phyloP scores from a whole-genome alignment of 2,329 filamentous ascomycete species.

The Alternaria sp. region DNA sequence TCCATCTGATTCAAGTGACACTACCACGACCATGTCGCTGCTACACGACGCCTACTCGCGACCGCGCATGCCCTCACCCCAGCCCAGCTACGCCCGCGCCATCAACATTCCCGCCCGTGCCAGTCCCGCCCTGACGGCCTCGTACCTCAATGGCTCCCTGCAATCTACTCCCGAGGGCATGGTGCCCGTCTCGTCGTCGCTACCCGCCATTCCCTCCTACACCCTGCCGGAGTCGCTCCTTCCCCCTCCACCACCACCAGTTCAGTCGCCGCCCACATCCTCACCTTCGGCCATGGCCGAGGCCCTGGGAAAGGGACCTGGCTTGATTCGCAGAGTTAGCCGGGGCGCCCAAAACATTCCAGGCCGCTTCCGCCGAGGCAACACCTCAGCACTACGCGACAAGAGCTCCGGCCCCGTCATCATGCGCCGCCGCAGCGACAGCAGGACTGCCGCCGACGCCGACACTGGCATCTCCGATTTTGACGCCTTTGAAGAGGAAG shows the following conservation, averaged over 20 bases:
- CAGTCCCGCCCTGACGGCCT: slow-evolving; percentile 52
- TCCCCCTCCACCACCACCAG: slow-evolving; percentile 54
- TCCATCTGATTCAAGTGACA: slow-evolving; percentile 9
- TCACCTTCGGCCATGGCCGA: slow-evolving; percentile 69
- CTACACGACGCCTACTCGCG: slow-evolving; percentile 41
- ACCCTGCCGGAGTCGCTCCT: slow-evolving; percentile 79
- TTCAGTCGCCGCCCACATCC: slow-evolving; percentile 48
- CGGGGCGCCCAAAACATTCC: slow-evolving; percentile 77
- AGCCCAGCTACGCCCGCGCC: slow-evolving; percentile 43
- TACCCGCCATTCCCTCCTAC: slow-evolving; percentile 60
- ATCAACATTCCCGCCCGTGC: slow-evolving; percentile 51
- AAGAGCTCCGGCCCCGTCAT: slow-evolving; percentile 90
- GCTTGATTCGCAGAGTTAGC: slow-evolving; percentile 84
- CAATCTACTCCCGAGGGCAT: slow-evolving; percentile 73
- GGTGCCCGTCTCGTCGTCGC: slow-evolving; percentile 62
- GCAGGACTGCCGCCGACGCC: slow-evolving; percentile 72
- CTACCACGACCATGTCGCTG: slow-evolving; percentile 36
- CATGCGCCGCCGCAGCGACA: slow-evolving; percentile 87
- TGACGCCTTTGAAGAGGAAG: slow-evolving; percentile 61
- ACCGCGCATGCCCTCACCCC: slow-evolving; percentile 46
- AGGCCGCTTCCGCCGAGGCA: slow-evolving; percentile 77
- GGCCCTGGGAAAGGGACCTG: slow-evolving; percentile 67
- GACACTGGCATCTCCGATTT: slow-evolving; percentile 60
- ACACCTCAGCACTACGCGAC: slow-evolving; percentile 77
- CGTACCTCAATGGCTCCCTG: slow-evolving; percentile 66